Conservation (phyloP, 2,329 filamentous ascomycete species). For the Xylariaceae sp. region DNA sequence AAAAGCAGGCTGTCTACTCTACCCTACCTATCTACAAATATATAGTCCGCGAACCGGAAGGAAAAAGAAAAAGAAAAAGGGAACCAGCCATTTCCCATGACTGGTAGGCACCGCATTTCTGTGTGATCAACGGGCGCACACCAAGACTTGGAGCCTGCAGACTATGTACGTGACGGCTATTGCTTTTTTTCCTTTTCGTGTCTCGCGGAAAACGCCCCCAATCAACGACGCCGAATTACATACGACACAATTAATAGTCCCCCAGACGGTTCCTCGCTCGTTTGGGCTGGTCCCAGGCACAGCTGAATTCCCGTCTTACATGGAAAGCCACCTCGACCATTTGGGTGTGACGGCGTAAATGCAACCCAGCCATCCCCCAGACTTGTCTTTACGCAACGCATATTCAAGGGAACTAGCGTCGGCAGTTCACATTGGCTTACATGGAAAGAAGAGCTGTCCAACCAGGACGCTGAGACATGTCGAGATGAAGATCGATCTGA, state of each 20-base stretch:
- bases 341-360: conserved; percentile 6
- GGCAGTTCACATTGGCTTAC: background rate
- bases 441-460: background rate
- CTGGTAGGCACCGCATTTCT: background rate
- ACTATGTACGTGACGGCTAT: background rate
- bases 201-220: background rate
- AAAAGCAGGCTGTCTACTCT: background rate
- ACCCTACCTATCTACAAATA: background rate
- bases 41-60: background rate
- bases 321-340: background rate
- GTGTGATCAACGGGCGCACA: background rate
- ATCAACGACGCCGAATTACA: background rate
- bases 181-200: background rate
- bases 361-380: conserved; percentile 1
- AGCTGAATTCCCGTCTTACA: conserved; percentile 9
- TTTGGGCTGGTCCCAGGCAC: background rate
- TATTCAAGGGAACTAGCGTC: background rate
- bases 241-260: background rate
- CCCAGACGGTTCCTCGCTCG: background rate
- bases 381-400: conserved; percentile 6
- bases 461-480: background rate
- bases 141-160: background rate
- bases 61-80: background rate
- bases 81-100: too few species aligned
- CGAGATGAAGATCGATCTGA: background rate